Evolutionary conservation across 2,329 filamentous ascomycete species (phyloP).

Genomic region (Cryphonectria radicalis): DNA sequence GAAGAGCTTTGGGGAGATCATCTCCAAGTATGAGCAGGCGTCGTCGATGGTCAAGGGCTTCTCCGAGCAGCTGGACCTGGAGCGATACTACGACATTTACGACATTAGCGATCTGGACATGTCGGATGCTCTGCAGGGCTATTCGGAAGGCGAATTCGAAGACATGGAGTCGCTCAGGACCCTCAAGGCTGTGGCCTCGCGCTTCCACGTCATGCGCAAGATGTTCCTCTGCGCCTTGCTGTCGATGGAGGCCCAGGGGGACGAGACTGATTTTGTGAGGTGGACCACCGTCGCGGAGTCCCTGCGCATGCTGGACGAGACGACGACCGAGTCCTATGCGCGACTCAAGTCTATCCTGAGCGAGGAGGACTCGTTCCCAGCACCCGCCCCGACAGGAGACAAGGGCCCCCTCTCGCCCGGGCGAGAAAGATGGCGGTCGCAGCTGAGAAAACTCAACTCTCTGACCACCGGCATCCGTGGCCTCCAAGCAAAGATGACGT

Average conservation of each 20-base stretch:
- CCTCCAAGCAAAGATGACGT: constrained; percentile 90
- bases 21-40: constrained; percentile 73
- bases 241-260: constrained; percentile 81
- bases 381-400: constrained; percentile 57
- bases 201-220: constrained; percentile 80
- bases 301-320: constrained; percentile 66
- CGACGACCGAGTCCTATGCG: constrained; percentile 65
- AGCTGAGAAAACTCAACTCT: constrained; percentile 85
- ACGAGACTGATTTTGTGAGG: constrained; percentile 73
- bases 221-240: constrained; percentile 88
- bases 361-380: constrained; percentile 73
- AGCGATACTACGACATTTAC: constrained; percentile 91
- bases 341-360: constrained; percentile 71
- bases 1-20: constrained; percentile 68
- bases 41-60: constrained; percentile 71
- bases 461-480: constrained; percentile 89
- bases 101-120: constrained; percentile 77
- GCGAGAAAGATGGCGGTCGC: constrained; percentile 83
- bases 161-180: constrained; percentile 78
- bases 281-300: constrained; percentile 81
- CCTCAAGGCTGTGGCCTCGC: constrained; percentile 79
- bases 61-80: constrained; percentile 78
- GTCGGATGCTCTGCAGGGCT: constrained; percentile 68
- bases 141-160: constrained; percentile 70
- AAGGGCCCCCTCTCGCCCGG: constrained; percentile 68